Base-by-base conservation (phyloP, 768 basidiomycete genomes). In the Tricholoma matsutake region DNA sequence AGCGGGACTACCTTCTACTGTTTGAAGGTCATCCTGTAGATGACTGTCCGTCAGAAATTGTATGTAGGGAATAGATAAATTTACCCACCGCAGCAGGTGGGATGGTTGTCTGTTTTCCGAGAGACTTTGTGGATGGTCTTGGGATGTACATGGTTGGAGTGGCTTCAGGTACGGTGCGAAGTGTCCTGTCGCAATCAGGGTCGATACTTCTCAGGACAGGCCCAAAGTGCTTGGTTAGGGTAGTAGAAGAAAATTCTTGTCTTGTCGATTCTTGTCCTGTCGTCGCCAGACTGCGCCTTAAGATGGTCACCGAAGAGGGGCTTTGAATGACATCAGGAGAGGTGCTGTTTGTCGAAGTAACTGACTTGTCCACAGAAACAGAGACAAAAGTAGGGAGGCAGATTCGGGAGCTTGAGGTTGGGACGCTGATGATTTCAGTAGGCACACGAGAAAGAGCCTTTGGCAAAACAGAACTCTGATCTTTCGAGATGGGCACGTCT, bases 81-180 rank as follows among this genome's bases (percentile, higher is more conserved):
- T 1, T 22, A 39, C 35, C 14, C 22, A 54, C 52, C 14, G n/a
- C 13, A 16, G 5, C n/a, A 10, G 41, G 52, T 28, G 71, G 64
- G 20, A 70, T 63, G 6, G 68, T 70, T 14, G 63, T 65, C 25
- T 69, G 65, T 53, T 70, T 73, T 20, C 63, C 63, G 4, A 68
- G 57, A 28, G 63, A 53, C 31, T 63, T 71, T 11, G 66, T 64
- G 31, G 64, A 67, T 7, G 43, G 60, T 31, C 54, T 65, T 45
- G 65, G 56, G 13, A 29, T 53, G 20, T 39, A 31, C 13, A 32
- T 53, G 1, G 56, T 39, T 32, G 18, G 29, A 25, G 58, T 29
- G 18, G 29, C 25, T 29, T 10, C 34, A 37, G 13, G 16, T 28
- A 13, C 16, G 43, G 56, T 63, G 32, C 18, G 35, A 18, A 7